phyloP scores from a whole-genome alignment of 192 early-diverging fungal genomes.

The Mortierella claussenii region DNA sequence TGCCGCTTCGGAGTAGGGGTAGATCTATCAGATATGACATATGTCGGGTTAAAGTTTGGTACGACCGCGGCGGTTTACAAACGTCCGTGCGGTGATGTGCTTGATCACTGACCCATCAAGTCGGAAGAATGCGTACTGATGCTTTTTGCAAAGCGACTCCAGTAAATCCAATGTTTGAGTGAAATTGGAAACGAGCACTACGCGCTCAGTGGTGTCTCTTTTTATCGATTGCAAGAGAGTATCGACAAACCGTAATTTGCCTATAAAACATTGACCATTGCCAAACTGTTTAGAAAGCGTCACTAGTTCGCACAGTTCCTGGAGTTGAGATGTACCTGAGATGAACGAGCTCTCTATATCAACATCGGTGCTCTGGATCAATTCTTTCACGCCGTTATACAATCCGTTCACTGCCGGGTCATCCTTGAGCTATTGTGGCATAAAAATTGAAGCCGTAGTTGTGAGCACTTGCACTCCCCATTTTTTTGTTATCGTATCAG shows the following conservation, averaged over 20 bases:
- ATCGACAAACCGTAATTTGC: conserved; percentile 35
- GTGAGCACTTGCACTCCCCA: not conserved
- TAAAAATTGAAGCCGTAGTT: not conserved
- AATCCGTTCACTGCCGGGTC: conserved; percentile 13
- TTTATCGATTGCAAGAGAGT: conserved; percentile 20
- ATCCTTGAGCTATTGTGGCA: conserved; percentile 8
- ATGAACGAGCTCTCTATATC: conserved; percentile 3
- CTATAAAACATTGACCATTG: conserved; percentile 4
- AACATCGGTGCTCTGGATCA: not conserved
- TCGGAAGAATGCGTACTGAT: conserved; percentile 53
- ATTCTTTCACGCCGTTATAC: conserved; percentile 14
- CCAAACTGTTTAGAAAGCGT: no score
- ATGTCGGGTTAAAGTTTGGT: no score
- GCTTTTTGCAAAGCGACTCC: conserved; percentile 52
- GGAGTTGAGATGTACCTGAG: conserved; percentile 22
- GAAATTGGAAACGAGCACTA: conserved; percentile 77
- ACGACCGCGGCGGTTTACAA: no score
- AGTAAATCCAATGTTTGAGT: conserved; percentile 71
- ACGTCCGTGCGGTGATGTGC: no score
- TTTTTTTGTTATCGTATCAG: no score
- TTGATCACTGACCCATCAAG: conserved; percentile 74
- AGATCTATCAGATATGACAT: conserved; percentile 16
- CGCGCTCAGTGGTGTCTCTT: conserved; percentile 57
- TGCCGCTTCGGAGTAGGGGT: conserved; percentile 53
- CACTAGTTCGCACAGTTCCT: no score